phyloP scores from a whole-genome alignment of 2,329 filamentous ascomycete genomes.

The Ophiostoma australiae region DNA sequence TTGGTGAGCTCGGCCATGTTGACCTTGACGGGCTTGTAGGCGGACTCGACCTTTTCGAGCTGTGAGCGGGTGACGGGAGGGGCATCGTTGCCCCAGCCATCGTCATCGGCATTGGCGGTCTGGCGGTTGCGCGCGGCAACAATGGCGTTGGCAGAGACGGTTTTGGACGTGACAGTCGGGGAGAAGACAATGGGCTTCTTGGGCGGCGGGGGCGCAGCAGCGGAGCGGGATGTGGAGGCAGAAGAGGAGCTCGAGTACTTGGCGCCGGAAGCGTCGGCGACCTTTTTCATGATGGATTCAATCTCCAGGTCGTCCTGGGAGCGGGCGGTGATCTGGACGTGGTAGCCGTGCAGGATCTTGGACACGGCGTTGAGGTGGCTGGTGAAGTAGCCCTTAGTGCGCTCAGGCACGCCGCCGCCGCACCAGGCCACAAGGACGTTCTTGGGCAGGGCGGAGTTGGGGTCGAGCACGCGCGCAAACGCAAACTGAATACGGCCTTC shows the following conservation, averaged over 20 bases:
- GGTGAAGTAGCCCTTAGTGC: constrained; percentile 97
- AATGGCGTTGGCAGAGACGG: constrained; percentile 58
- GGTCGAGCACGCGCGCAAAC: constrained; percentile 93
- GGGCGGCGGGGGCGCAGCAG: constrained; percentile 54
- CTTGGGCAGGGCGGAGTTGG: constrained; percentile 84
- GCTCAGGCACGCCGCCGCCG: constrained; percentile 94
- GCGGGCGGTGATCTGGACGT: constrained; percentile 93
- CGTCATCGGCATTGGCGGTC: constrained; percentile 60
- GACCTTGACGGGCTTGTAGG: constrained; percentile 93
- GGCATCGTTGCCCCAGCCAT: constrained; percentile 93
- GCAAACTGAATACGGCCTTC: constrained; percentile 96
- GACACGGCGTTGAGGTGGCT: constrained; percentile 86
- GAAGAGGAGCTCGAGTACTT: constrained; percentile 73
- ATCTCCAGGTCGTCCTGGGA: constrained; percentile 85
- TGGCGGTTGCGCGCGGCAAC: constrained; percentile 59
- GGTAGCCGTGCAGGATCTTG: constrained; percentile 92
- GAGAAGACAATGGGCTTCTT: constrained; percentile 84
- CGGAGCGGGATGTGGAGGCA: neutral
- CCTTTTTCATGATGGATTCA: constrained; percentile 84
- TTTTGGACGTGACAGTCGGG: constrained; percentile 54
- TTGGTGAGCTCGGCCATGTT: constrained; percentile 81
- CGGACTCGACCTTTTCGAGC: constrained; percentile 84
- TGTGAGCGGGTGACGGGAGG: constrained; percentile 83
- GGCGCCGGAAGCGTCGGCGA: constrained; percentile 86
- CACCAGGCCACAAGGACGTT: constrained; percentile 94